phyloP scores from a whole-genome alignment of 2,329 filamentous ascomycete species.

The Teratosphaeria destructans region DNA sequence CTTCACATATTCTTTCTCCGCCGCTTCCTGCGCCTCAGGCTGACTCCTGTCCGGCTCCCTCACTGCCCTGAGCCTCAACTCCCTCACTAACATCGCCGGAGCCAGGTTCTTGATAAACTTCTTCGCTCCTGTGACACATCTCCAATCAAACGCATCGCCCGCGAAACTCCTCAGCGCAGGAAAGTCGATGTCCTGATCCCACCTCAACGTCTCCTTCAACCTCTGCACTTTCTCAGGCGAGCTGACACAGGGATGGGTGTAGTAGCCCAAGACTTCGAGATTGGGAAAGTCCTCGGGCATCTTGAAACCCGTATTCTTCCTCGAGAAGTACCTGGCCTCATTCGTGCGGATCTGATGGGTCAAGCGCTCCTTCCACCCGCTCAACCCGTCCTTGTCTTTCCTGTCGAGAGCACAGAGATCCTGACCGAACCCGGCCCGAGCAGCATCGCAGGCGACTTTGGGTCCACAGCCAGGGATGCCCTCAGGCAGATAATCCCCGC shows the following conservation, averaged over 20 bases:
- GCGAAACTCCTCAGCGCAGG: slow-evolving; percentile 61
- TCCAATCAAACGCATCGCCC: slow-evolving; percentile 78
- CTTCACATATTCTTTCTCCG: slow-evolving; percentile 48
- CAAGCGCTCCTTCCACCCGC: slow-evolving; percentile 61
- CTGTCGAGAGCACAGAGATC: slow-evolving; percentile 57
- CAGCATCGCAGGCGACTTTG: slow-evolving; percentile 82
- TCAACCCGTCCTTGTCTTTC: slow-evolving; percentile 49
- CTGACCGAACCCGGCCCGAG: slow-evolving; percentile 73
- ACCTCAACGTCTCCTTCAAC: slow-evolving; percentile 45
- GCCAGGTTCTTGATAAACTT: slow-evolving; percentile 77
- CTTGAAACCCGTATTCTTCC: slow-evolving; percentile 59
- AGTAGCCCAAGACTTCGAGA: slow-evolving; percentile 68
- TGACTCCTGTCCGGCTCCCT: slow-evolving; percentile 21
- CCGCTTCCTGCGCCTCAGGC: slow-evolving; percentile 31
- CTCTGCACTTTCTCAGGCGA: slow-evolving; percentile 44
- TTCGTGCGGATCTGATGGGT: slow-evolving; percentile 73
- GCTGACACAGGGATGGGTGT: slow-evolving; percentile 79
- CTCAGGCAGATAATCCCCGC: slow-evolving; percentile 84
- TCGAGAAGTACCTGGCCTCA: slow-evolving; percentile 67
- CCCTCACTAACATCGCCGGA: slow-evolving; percentile 60
- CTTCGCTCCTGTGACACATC: slow-evolving; percentile 62
- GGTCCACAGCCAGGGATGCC: slow-evolving; percentile 81
- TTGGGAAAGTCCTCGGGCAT: slow-evolving; percentile 79
- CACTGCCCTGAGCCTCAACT: slow-evolving; percentile 35
- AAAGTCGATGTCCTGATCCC: slow-evolving; percentile 56